Evolutionary conservation across 1,284 basidiomycete species (phyloP), one percentile per base, ranked within the genome.

Genomic region (Cryptococcus neoformans): DNA sequence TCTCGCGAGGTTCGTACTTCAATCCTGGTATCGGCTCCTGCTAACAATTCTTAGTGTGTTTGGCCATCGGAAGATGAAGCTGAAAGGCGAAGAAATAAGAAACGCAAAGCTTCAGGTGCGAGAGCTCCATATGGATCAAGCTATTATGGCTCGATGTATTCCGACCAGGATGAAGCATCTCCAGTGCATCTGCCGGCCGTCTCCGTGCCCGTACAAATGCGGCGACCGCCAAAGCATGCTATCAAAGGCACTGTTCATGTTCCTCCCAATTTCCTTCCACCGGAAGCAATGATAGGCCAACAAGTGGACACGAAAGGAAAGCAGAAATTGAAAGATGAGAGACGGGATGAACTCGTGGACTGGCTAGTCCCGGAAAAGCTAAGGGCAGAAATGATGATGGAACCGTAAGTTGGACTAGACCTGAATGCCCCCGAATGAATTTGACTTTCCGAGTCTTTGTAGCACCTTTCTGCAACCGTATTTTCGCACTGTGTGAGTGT

Each of bases 381-480:
- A 21, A 62, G 66, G 35, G 69, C 69, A 1, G 62, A 64, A 38
- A 49, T 71, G 58, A 71, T 75, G 71, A 65, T 68, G 58, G 70
- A 73, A 56, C 70, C 73, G 73, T 74, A 58, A 59, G 70, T 68
- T 35, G 12, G 12, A 28, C 28, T 4, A 28, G 3, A 28, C 28
- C 28, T 28, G 4, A 4, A 4, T 28, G 28, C 28, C 28, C 28
- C 37, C 40, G 12, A 28, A 46, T 28, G 6, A 10, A 11, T 34
- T 45, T 28, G 10, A 44, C 6, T 7, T 50, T 21, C 10, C 17
- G 48, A 10, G 17, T 41, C 17, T 8, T 6, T 16, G 14, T 51
- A 72, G 70, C 9, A 66, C 69, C 2, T 75, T 73, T 53, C 59
- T 75, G 1, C 64, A 69, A 44, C 69, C 73, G 3, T 75, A 72